Evolutionary conservation across 2,329 filamentous ascomycete genomes (phyloP).

Genomic region (Drechslerella coelobrocha): DNA sequence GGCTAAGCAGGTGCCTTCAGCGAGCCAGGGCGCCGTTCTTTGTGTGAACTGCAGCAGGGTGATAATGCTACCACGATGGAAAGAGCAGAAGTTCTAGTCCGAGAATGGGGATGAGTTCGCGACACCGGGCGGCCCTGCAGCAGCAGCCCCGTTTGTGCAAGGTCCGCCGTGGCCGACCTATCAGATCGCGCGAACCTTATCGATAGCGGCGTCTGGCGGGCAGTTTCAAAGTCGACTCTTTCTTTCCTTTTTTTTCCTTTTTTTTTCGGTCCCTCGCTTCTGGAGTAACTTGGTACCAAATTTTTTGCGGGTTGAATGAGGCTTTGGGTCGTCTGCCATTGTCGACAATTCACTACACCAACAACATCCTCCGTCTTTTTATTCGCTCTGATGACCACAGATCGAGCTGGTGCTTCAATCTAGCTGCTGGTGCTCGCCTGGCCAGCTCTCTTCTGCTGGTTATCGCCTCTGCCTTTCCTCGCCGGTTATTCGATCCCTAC

Average conservation of each 20-base stretch:
- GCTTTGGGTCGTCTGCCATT: conserved; percentile 33
- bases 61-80: too few relatives aligned
- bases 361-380: neutral
- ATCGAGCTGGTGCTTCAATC: neutral
- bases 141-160: conserved; percentile 2
- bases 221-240: conserved; percentile 11
- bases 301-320: conserved; percentile 2
- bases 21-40: too few relatives aligned
- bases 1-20: too few relatives aligned
- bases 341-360: neutral
- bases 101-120: conserved; percentile 4
- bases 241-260: conserved; percentile 11
- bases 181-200: conserved; percentile 38
- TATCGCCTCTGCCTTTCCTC: neutral
- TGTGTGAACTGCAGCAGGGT: too few relatives aligned
- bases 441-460: neutral
- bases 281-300: conserved; percentile 12
- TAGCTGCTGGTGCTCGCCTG: neutral
- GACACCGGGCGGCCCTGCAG: conserved; percentile 13
- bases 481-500: neutral
- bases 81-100: too few relatives aligned
- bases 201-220: conserved; percentile 47
- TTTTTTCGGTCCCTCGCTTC: conserved; percentile 26
- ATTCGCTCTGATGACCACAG: neutral
- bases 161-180: conserved; percentile 1